Percentiles rank a stretch among this genome's conserved stretches.
Evolutionary conservation across 345 rosid species (phyloP).

Genomic region (Isatis tinctoria): DNA sequence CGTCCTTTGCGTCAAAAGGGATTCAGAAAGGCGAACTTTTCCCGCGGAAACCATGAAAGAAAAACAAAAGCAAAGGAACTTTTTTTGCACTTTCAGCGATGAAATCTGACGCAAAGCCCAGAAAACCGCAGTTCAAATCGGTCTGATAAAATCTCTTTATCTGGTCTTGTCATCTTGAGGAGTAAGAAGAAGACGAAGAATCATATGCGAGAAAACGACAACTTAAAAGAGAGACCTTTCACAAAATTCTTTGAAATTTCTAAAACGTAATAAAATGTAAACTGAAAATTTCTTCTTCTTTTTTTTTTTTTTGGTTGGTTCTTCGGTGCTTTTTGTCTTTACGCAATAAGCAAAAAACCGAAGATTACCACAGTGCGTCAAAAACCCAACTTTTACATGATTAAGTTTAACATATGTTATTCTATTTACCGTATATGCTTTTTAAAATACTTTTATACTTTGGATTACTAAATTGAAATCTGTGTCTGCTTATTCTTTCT

Average conservation of each 20-base stretch:
- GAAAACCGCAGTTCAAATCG: conserved; percentile 1
- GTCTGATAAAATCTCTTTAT: neutral
- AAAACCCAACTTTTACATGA: neutral
- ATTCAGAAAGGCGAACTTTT: conserved; percentile 1
- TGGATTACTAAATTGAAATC: neutral
- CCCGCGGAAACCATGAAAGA: conserved; percentile 21
- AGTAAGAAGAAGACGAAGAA: conserved; percentile 18
- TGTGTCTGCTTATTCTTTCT: neutral
- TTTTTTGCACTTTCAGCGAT: conserved; percentile 11
- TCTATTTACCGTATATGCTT: neutral
- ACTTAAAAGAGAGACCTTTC: conserved; percentile 18
- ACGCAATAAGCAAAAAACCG: neutral
- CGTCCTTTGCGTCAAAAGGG: neutral
- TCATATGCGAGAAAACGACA: conserved; percentile 18
- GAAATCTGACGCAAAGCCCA: neutral
- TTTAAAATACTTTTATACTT: neutral
- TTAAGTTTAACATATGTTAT: neutral
- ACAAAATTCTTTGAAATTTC: neutral
- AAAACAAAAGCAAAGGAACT: neutral
- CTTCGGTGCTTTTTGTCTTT: conserved; percentile 24
- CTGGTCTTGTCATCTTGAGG: conserved; percentile 5
- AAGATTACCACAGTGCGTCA: too few relatives aligned
- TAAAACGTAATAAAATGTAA: neutral
- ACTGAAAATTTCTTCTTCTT: neutral
- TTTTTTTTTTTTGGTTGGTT: neutral